These are phyloP conservation scores for Ramularia collo-cygni DNA, from an alignment of 2,329 filamentous ascomycete genomes.

Conservation along the genomic window DNA sequence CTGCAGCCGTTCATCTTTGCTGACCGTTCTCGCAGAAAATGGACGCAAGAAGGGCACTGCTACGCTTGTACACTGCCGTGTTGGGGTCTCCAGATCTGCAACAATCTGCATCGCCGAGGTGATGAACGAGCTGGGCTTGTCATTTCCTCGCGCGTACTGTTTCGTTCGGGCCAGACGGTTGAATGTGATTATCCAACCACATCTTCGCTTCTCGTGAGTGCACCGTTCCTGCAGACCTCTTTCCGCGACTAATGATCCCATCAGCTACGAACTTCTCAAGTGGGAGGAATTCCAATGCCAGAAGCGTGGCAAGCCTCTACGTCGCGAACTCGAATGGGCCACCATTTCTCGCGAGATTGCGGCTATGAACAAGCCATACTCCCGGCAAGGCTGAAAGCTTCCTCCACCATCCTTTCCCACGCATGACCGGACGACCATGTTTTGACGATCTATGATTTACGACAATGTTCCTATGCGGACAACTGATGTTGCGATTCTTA, in stretches of 20 bases:
- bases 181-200: slow-evolving; percentile 97
- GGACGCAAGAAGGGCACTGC: slow-evolving; percentile 71
- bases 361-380: slow-evolving; percentile 91
- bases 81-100: slow-evolving; percentile 89
- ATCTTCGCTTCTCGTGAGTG: slow-evolving; percentile 74
- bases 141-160: slow-evolving; percentile 89
- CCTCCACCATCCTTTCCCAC: not conserved
- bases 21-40: slow-evolving; percentile 52
- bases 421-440: too few species aligned
- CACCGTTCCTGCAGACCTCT: not conserved
- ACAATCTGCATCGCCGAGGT: slow-evolving; percentile 99
- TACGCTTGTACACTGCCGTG: slow-evolving; percentile 91
- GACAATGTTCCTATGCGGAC: too few species aligned
- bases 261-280: slow-evolving; percentile 75
- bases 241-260: slow-evolving; percentile 7
- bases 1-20: slow-evolving; percentile 3
- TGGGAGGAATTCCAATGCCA: slow-evolving; percentile 78
- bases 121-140: slow-evolving; percentile 73
- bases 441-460: too few species aligned
- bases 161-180: slow-evolving; percentile 86
- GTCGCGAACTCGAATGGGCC: slow-evolving; percentile 83
- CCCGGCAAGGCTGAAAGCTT: slow-evolving; percentile 46
- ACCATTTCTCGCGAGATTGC: slow-evolving; percentile 86
- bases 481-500: too few species aligned
- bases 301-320: slow-evolving; percentile 48